A percentile compares a stretch with the other conserved stretches of the same genome.
These are phyloP conservation scores for Phytophthora cryptogea DNA, from an alignment of 352 stramenopile species.

Conservation along the genomic window DNA sequence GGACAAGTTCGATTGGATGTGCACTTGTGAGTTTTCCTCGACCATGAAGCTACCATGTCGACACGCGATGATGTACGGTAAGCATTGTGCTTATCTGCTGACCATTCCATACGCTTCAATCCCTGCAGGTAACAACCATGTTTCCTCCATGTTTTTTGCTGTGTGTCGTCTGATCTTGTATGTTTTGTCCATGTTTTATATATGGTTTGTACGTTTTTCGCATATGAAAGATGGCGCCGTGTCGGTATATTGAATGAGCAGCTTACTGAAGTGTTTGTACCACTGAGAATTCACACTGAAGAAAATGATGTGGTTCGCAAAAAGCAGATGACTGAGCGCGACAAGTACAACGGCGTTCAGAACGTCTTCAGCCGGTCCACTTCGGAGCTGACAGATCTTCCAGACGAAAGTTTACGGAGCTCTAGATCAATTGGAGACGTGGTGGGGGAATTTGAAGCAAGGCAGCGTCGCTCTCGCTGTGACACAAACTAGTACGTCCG, in stretches of 20 bases:
- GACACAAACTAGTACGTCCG: too few species aligned
- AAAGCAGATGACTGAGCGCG: constrained; percentile 2
- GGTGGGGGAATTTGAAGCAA: neutral
- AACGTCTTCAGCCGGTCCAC: constrained; percentile 3
- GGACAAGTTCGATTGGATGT: constrained; percentile 3
- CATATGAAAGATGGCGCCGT: constrained; percentile 2
- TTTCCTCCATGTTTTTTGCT: neutral
- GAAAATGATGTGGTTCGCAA: neutral
- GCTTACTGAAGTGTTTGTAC: neutral
- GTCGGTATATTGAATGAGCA: constrained; percentile 1
- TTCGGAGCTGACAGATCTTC: neutral
- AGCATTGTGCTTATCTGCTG: neutral
- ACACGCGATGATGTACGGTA: constrained; percentile 7
- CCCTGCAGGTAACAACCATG: neutral
- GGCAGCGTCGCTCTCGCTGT: too few species aligned
- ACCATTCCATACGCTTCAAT: neutral
- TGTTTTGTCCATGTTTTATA: constrained; percentile 1
- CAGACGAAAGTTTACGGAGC: constrained; percentile 1
- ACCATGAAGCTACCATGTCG: constrained; percentile 7
- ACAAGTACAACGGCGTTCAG: constrained; percentile 13
- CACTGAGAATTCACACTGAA: neutral
- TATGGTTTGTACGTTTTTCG: too few species aligned
- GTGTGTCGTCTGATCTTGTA: neutral
- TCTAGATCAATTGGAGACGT: neutral
- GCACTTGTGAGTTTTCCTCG: neutral